Evolutionary conservation across 2,329 filamentous ascomycete genomes (phyloP), one percentile per base, ranked within the genome.

Genomic region (Diplodia mutila): DNA sequence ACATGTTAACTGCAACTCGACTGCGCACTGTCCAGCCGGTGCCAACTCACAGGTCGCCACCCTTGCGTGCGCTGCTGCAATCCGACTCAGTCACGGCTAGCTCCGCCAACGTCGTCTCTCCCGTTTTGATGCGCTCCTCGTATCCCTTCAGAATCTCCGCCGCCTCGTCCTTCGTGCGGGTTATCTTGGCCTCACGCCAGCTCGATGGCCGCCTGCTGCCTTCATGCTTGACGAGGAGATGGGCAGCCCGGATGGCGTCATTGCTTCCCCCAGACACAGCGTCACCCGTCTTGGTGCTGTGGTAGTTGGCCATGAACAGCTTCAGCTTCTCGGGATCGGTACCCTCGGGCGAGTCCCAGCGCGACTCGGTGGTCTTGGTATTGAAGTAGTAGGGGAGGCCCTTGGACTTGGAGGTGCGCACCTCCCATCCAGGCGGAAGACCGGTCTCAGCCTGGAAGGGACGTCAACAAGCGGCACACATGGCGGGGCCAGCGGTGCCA

Each of bases 371-470:
- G 71, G 93, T 92, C 73, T 82, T 83, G 54, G 90, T 84, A 82
- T 97, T 96, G 90, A 97, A 98, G 85, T 98, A 99, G 85, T 99
- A 99, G 46, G 95, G 95, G 42, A 98, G 90, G 82, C 97, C 97
- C 85, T 97, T 98, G 81, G 93, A 97, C 85, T 97, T 97, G 80
- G 93, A 97, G 83, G 96, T 93, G 79, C 95, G 93, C 77, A 99
- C 93, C 83, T 98, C 95, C 94, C 94, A 97, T 79, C 89, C 89
- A 61, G 88, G 80, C 70, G 94, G 94, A 71, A 97, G 88, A 78
- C 94, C 94, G 73, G 90, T 89, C 67, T 93, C 91, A 76, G 86
- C 82, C 88, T 91, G 73, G n/a, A 52, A n/a, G 12, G 9, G 42
- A n/a, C 16, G 67, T 53, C 65, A 65, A 42, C 11, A 25, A 27